A percentile compares a stretch with the other conserved stretches of the same genome.
phyloP scores from a whole-genome alignment of 805 yeast species.

The Spathaspora passalidarum region DNA sequence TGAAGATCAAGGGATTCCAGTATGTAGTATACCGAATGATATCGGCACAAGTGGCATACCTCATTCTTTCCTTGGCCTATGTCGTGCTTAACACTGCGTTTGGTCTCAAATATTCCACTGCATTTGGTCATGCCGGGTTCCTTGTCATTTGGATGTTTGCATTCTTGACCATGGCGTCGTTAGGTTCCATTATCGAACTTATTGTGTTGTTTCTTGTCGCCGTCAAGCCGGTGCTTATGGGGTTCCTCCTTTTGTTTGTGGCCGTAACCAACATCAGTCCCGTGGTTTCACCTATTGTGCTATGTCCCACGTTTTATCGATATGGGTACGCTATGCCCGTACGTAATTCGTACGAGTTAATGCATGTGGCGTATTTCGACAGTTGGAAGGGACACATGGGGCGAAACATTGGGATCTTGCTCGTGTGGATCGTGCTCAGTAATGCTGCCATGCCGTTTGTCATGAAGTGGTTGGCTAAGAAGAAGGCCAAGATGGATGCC shows the following conservation, averaged over 20 bases:
- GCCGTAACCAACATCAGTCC: slow-evolving; percentile 31
- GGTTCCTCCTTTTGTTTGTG: slow-evolving; percentile 23
- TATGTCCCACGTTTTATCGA: slow-evolving; percentile 25
- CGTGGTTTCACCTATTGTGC: slow-evolving; percentile 24
- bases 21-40: slow-evolving; percentile 22
- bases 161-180: slow-evolving; percentile 26
- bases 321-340: slow-evolving; percentile 31
- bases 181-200: slow-evolving; percentile 29
- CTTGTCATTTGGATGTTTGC: slow-evolving; percentile 31
- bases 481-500: slow-evolving; percentile 11
- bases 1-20: slow-evolving; percentile 22
- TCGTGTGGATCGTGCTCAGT: slow-evolving; percentile 28
- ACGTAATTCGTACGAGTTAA: slow-evolving; percentile 23
- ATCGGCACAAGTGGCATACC: slow-evolving; percentile 26
- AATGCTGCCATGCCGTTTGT: slow-evolving; percentile 24
- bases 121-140: slow-evolving; percentile 32
- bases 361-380: slow-evolving; percentile 30
- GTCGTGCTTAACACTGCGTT: slow-evolving; percentile 29
- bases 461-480: slow-evolving; percentile 19
- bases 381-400: slow-evolving; percentile 35
- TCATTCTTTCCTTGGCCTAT: slow-evolving; percentile 24
- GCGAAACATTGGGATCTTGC: slow-evolving; percentile 26
- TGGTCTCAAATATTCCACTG: slow-evolving; percentile 15
- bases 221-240: slow-evolving; percentile 25
- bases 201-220: slow-evolving; percentile 21